Evolutionary conservation across 805 yeast species (phyloP), one percentile per base, ranked within the genome.

Genomic region (Suhomyces sp.): DNA sequence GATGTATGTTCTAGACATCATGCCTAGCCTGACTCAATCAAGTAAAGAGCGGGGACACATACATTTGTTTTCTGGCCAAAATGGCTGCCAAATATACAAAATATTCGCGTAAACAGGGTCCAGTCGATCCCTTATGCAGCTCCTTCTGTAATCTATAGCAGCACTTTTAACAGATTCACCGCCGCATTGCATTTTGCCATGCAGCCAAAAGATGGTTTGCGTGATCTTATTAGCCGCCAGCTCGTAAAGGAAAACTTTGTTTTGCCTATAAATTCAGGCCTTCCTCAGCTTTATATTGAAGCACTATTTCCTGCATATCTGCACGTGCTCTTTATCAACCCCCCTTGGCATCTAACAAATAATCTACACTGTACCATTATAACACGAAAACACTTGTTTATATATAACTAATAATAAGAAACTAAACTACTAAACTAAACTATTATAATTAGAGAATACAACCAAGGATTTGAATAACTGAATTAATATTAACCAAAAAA

Each of bases 391-490:
- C 44, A 41, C 29, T 21, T 41, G 44, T 41, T 20, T 41, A 41
- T 41, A 41, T 21, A 20, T 41, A 22, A 41, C 44, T 21, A 41
- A 21, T 41, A 41, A 41, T 21, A 41, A 20, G n/a, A 22, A 41
- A 41, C 44, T 41, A 41, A 46, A 46, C 48, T 46, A 46, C 48
- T 46, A 46, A 33, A 46, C 48, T 46, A 37, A 22, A 22, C 22
- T 44, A 44, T 41, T 21, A 41, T 8, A 41, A 22, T 12, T 41
- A 41, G 44, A 41, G n/a, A 41, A 41, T 22, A 41, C n/a, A 41
- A 17, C 25, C 19, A 22, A 22, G 25, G 27, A 17, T 37, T 37
- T 17, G 25, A 41, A 41, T 41, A 41, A 41, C 29, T 41, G 27
- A 41, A 41, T 9, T n/a, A 31, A 17, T 37, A 37, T 37, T 37